Evolutionary conservation across 1,284 basidiomycete species (phyloP).

Genomic region (Caloboletus firmus): DNA sequence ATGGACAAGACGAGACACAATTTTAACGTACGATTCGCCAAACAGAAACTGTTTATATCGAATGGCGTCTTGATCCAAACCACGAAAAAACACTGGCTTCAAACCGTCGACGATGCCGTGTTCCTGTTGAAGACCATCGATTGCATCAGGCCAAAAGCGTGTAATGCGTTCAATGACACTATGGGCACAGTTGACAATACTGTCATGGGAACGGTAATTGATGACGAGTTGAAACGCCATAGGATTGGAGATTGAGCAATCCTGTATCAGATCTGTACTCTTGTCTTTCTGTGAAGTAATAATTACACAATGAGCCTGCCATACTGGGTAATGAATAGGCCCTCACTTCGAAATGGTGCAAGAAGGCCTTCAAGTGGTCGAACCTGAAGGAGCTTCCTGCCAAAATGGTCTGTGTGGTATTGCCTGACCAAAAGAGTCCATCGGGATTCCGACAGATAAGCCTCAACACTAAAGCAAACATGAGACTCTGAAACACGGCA

Average conservation of each 20-base stretch:
- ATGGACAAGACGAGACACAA: not conserved
- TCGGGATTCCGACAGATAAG: constrained; percentile 59
- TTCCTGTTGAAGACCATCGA: constrained; percentile 61
- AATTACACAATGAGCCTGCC: not conserved
- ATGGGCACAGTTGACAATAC: constrained; percentile 68
- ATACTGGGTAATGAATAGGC: not conserved
- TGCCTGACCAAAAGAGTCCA: constrained; percentile 77
- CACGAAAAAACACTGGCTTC: constrained; percentile 60
- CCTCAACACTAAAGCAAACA: constrained; percentile 51
- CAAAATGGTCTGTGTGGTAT: constrained; percentile 77
- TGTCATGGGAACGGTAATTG: constrained; percentile 73
- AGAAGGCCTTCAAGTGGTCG: constrained; percentile 66
- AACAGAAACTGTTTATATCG: constrained; percentile 60
- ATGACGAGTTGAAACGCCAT: constrained; percentile 57
- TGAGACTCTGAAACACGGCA: not conserved
- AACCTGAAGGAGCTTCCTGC: constrained; percentile 72
- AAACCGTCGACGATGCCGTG: constrained; percentile 57
- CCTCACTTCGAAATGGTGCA: constrained; percentile 57
- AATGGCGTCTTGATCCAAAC: constrained; percentile 52
- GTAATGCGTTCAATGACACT: constrained; percentile 63
- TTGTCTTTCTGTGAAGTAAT: constrained; percentile 21
- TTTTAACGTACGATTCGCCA: constrained; percentile 42
- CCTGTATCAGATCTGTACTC: constrained; percentile 11
- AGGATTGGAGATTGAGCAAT: constrained; percentile 35
- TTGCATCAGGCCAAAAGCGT: constrained; percentile 63